A percentile compares a stretch with the other conserved stretches of the same genome.
Evolutionary conservation across 1,284 basidiomycete species (phyloP).

Genomic region (Schizophyllum commune): DNA sequence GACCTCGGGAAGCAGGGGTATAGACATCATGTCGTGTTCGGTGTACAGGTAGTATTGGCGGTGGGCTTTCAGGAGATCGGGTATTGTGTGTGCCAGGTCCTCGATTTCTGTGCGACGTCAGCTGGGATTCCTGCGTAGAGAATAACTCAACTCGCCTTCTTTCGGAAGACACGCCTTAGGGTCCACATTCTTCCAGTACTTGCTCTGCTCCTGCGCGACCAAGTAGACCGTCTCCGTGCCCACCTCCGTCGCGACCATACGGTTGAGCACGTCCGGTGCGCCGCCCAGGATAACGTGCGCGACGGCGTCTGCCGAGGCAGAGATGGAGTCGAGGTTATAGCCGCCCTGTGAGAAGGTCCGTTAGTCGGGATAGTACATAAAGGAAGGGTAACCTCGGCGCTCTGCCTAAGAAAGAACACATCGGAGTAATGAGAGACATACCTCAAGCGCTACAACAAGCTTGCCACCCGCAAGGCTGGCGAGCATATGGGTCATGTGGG

Average conservation of each 20-base stretch:
- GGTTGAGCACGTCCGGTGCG: constrained; percentile 65
- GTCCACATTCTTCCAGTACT: constrained; percentile 85
- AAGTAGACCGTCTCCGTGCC: constrained; percentile 86
- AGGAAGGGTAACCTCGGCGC: not conserved
- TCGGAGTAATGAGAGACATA: constrained; percentile 20
- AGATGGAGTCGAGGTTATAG: constrained; percentile 89
- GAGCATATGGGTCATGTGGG: constrained; percentile 98
- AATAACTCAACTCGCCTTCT: constrained; percentile 41
- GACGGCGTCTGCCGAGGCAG: constrained; percentile 82
- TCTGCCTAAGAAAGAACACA: constrained; percentile 1
- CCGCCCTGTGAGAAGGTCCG: constrained; percentile 61
- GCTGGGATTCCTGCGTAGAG: constrained; percentile 50
- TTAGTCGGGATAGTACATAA: not conserved
- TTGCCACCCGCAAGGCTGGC: constrained; percentile 84
- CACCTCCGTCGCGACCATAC: constrained; percentile 64
- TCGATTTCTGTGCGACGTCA: constrained; percentile 58
- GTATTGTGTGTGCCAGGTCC: not conserved
- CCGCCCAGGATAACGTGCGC: constrained; percentile 82
- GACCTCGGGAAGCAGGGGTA: constrained; percentile 67
- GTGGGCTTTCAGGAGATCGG: constrained; percentile 80
- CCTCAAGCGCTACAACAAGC: constrained; percentile 91
- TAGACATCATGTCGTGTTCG: constrained; percentile 67
- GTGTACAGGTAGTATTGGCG: constrained; percentile 72
- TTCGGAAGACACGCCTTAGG: constrained; percentile 73
- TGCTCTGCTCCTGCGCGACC: constrained; percentile 80